Base-by-base conservation (phyloP, 805 yeast genomes). In the Kuraishia borneana region DNA sequence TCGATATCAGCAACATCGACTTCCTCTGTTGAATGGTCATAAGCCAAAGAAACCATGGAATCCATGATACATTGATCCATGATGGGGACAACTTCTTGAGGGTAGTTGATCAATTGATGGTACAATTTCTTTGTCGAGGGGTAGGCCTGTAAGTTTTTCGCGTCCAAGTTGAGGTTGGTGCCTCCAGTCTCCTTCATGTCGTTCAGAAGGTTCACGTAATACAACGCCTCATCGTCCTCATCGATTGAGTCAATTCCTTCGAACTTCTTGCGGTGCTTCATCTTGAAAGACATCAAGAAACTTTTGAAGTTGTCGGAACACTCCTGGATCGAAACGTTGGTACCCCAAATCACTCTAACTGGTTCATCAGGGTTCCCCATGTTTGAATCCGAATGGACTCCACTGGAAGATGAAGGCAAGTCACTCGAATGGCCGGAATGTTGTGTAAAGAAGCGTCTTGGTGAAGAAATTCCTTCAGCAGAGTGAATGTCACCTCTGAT, bases 31-130 rank as follows among this genome's bases (percentile, higher is more conserved):
- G 54, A 46, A 46, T 66, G 56, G 41, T 78, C 85, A 39, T 75
- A 60, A 16, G 76, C 76, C 14, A 83, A 53, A 10, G 84, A 76
- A 18, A 85, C 78, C 74, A 92, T 74, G 47, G 87, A 79, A 52
- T 89, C 96, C 52, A 85, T 87, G 37, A 88, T 70, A 3, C 95
- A 78, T 50, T 88, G 96, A 66, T 92, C 98, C 96, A 92, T 88
- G 46, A 92, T 84, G 8, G 98, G 96, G 36, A 92, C 77, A 26
- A 92, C 84, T 64, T 92, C 98, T 54, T 88, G 96, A 1, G 98
- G 98, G 52, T 88, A 92, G 50, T 85, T 83, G 43, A 85, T 71
- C 42, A 92, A 63, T 56, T 89, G 96, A 49, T 83, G 71, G 57
- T 83, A 92, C 34, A 92, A 61, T 48, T 82, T 84, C 40, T 72